Evolutionary conservation across 371 early-diverging fungal genomes (phyloP).

Genomic region (Mortierella sp.): DNA sequence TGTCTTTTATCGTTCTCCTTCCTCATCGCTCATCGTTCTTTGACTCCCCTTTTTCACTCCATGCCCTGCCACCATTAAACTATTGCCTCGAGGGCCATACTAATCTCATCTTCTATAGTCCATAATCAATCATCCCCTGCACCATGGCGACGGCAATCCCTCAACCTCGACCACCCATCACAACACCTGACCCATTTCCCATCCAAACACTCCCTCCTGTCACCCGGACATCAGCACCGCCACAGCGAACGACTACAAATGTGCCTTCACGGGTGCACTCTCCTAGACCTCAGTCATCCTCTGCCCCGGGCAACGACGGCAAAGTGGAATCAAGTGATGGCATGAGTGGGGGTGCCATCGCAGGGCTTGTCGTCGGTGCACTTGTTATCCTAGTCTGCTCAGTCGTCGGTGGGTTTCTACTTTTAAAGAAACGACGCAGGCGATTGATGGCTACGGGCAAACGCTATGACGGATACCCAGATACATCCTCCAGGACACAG

Average conservation of each 20-base stretch:
- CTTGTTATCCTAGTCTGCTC: conserved; percentile 24
- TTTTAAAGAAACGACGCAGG: conserved; percentile 39
- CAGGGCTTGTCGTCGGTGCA: conserved; percentile 32
- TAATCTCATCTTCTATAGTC: too few relatives aligned
- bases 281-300: background rate
- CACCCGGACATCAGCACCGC: too few relatives aligned
- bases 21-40: too few relatives aligned
- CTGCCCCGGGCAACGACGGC: background rate
- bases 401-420: conserved; percentile 23
- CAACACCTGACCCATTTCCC: too few relatives aligned
- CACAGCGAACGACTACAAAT: too few relatives aligned
- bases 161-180: too few relatives aligned
- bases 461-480: background rate
- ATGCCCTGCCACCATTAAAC: too few relatives aligned
- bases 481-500: background rate
- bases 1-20: too few relatives aligned
- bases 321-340: conserved; percentile 3
- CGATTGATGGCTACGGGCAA: conserved; percentile 29
- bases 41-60: too few relatives aligned
- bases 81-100: too few relatives aligned
- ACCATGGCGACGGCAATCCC: background rate
- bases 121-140: background rate
- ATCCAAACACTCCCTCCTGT: too few relatives aligned
- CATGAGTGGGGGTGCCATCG: conserved; percentile 42
- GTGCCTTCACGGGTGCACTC: too few relatives aligned